Evolutionary conservation across 139 green algal species (phyloP).

Genomic region (Chlamydomonas schloesseri): DNA sequence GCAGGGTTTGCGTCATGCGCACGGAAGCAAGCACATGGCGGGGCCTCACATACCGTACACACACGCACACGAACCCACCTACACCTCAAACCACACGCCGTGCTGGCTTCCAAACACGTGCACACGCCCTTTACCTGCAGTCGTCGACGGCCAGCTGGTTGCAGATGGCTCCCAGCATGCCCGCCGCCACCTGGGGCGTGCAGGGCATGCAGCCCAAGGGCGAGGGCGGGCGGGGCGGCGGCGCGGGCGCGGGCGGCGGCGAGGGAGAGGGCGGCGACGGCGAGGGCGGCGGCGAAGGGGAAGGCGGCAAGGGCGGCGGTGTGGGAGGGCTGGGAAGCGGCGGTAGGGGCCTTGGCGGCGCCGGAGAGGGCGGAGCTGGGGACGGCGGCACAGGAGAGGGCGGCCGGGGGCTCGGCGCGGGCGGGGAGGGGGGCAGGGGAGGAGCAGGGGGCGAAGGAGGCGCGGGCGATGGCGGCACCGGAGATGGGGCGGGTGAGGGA

Average conservation of each 20-base stretch:
- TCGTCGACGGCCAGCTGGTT: conserved; percentile 12
- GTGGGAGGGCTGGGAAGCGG: neutral
- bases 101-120: no score
- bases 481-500: neutral
- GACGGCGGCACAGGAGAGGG: neutral
- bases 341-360: neutral
- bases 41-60: no score
- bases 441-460: neutral
- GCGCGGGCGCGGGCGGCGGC: neutral
- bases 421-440: neutral
- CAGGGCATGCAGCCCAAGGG: neutral
- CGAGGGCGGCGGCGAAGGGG: neutral
- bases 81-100: no score
- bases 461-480: neutral
- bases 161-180: conserved; percentile 6
- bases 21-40: no score
- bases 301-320: neutral
- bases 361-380: neutral
- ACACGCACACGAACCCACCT: no score
- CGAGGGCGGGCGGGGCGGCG: neutral
- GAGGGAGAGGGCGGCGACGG: neutral
- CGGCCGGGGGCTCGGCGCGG: neutral
- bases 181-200: neutral
- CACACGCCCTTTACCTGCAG: conserved; percentile 6
- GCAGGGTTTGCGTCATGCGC: no score